Base-by-base conservation (phyloP, 306 rosid genomes). In the Quercus suber region DNA sequence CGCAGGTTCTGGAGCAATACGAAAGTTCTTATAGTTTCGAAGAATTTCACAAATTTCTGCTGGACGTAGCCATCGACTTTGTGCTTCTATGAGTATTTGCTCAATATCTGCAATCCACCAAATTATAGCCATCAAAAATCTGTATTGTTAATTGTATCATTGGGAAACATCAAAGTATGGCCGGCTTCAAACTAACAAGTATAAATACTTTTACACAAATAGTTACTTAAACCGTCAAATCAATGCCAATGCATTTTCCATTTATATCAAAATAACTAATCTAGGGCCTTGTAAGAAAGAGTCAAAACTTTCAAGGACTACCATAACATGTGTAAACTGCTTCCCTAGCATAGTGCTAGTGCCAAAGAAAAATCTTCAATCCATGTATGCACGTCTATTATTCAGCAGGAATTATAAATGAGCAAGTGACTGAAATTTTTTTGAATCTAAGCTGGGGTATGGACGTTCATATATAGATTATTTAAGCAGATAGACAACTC, bases 1-100 rank as follows among this genome's bases (percentile, higher is more conserved):
- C 51, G 92, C 87, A 82, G 98, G 98, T 69, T 88, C 89, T 28
- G 91, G 55, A 81, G 92, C 57, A 82, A 94, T 86, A 68, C 10
- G 78, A 73, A 92, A 92, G 28, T 59, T 78, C 4, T 71, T 78
- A 76, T 85, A 83, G 68, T 94, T 94, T 59, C 81, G 79, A 61
- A 94, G 97, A 86, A 94, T 90, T 89, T 84, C 92, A 67, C 97
- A 94, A 74, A 94, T 90, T 82, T 94, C 97, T 73, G 90, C 94
- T 31, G 97, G 97, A 37, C 97, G 98, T 27, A 94, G 82, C 98
- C 98, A 94, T 84, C 98, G 91, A 77, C 88, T 83, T 30, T 92
- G 92, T 49, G 97, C 98, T 84, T 94, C 96, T n/a, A 71, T 10
- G 33, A 86, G 80, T 73, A 90, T 88, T 69, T 89, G 94, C 69